A percentile compares a stretch with the other conserved stretches of the same genome.
phyloP scores from a whole-genome alignment of 192 early-diverging fungal genomes.

The Podila epicladia region DNA sequence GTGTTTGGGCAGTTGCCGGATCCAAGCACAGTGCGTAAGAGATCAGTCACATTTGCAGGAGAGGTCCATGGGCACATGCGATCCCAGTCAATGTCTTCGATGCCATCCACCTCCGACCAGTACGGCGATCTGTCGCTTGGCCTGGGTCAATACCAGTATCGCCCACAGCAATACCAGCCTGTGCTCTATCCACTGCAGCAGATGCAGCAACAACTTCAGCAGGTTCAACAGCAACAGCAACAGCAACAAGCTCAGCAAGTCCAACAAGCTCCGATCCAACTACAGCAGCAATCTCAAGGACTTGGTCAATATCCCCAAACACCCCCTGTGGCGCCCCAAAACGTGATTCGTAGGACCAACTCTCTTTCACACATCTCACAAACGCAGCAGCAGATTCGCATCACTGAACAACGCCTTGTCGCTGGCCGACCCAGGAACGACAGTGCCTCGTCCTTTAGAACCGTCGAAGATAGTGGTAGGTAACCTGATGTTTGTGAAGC shows the following conservation, averaged over 20 bases:
- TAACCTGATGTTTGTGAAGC: neutral
- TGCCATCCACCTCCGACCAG: conserved; percentile 26
- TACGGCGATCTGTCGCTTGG: conserved; percentile 19
- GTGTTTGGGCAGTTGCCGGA: conserved; percentile 21
- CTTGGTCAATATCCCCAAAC: conserved; percentile 46
- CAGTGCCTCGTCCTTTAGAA: conserved; percentile 1
- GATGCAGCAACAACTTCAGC: conserved; percentile 17
- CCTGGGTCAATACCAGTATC: conserved; percentile 14
- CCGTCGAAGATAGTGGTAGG: neutral
- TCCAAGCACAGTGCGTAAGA: conserved; percentile 28
- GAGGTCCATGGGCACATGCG: conserved; percentile 39
- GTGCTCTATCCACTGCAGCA: conserved; percentile 14
- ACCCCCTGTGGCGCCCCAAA: conserved; percentile 14
- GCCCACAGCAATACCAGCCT: conserved; percentile 1
- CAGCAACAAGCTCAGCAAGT: conserved; percentile 7
- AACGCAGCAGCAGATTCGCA: neutral
- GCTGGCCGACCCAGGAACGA: neutral
- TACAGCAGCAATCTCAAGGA: conserved; percentile 29
- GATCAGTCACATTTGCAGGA: conserved; percentile 47
- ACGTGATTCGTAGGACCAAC: conserved; percentile 33
- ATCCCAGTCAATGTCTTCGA: conserved; percentile 48
- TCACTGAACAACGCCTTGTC: neutral
- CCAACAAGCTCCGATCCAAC: neutral
- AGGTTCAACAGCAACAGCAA: conserved; percentile 2
- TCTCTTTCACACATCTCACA: conserved; percentile 48